Percentiles rank a stretch among this genome's conserved stretches.
phyloP scores from a whole-genome alignment of 140 eudicot species.

The Flaveria floridana region DNA sequence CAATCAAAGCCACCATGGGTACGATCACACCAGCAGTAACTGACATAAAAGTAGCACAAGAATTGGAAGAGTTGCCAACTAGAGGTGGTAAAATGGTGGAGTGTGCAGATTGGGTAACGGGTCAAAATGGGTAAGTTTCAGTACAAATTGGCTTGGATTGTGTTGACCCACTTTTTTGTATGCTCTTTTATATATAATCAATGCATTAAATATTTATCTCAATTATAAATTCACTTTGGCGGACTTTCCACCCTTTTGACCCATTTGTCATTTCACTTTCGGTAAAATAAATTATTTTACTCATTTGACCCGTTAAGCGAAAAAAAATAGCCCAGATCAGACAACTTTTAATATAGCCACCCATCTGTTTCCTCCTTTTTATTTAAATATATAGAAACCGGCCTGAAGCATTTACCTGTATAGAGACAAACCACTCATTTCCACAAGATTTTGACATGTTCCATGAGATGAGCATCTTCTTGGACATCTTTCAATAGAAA shows the following conservation, averaged over 20 bases:
- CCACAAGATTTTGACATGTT: constrained; percentile 44
- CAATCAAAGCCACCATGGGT: constrained; percentile 94
- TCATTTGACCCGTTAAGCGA: neutral
- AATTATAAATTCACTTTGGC: neutral
- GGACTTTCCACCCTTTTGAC: neutral
- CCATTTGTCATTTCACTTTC: neutral
- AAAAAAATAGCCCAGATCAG: neutral
- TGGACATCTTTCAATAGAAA: constrained; percentile 50
- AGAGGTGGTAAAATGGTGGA: neutral
- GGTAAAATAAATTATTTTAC: neutral
- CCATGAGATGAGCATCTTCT: constrained; percentile 52
- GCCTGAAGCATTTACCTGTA: constrained; percentile 31
- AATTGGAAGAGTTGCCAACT: constrained; percentile 2
- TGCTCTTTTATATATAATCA: neutral
- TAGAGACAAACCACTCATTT: constrained; percentile 45
- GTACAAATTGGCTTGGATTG: neutral
- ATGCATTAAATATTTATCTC: neutral
- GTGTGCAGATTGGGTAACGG: neutral
- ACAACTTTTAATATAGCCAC: neutral
- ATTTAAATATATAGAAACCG: neutral
- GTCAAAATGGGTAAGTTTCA: neutral
- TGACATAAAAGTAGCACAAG: constrained; percentile 31
- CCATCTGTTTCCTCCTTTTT: neutral
- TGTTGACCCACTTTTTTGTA: constrained; percentile 1
- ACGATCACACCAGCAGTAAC: constrained; percentile 85